phyloP scores from a whole-genome alignment of 2,329 filamentous ascomycete genomes.

The Penicillium brevicompactum region DNA sequence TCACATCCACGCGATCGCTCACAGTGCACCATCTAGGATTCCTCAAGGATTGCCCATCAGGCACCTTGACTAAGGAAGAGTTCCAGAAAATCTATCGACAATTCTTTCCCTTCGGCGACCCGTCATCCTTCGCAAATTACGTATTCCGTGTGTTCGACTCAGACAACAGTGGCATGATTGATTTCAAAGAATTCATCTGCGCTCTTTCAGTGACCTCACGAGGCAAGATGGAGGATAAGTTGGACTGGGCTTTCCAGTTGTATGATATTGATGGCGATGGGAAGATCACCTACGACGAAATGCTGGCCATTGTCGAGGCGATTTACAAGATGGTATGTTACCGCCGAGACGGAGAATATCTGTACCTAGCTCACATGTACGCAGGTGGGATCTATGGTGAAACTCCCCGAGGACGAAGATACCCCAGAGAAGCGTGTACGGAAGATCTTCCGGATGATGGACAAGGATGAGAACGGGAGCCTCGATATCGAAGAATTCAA shows the following conservation, averaged over 20 bases:
- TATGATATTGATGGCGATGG: conserved; percentile 99
- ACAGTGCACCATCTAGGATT: conserved; percentile 66
- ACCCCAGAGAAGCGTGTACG: conserved; percentile 96
- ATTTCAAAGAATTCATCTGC: conserved; percentile 99
- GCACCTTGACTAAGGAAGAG: conserved; percentile 95
- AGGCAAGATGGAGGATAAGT: conserved; percentile 98
- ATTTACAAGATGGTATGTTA: conserved; percentile 96
- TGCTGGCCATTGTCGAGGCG: conserved; percentile 97
- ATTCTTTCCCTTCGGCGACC: conserved; percentile 98
- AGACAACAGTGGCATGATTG: conserved; percentile 95
- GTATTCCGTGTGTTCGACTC: conserved; percentile 99
- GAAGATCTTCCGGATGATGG: conserved; percentile 99
- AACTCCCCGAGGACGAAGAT: conserved; percentile 96
- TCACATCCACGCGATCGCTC: conserved; percentile 7
- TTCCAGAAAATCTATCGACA: conserved; percentile 99
- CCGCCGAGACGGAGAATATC: not conserved
- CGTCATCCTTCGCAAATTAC: conserved; percentile 96
- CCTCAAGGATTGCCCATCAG: conserved; percentile 95
- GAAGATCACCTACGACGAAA: conserved; percentile 98
- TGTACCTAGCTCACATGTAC: no score
- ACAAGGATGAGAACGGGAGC: conserved; percentile 98
- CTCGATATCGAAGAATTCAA: conserved; percentile 98
- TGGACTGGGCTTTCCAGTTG: conserved; percentile 98
- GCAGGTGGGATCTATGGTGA: conserved; percentile 98
- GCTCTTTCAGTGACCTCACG: conserved; percentile 94